phyloP scores from a whole-genome alignment of 2,329 filamentous ascomycete species.

The Ceratocystis cubensis region DNA sequence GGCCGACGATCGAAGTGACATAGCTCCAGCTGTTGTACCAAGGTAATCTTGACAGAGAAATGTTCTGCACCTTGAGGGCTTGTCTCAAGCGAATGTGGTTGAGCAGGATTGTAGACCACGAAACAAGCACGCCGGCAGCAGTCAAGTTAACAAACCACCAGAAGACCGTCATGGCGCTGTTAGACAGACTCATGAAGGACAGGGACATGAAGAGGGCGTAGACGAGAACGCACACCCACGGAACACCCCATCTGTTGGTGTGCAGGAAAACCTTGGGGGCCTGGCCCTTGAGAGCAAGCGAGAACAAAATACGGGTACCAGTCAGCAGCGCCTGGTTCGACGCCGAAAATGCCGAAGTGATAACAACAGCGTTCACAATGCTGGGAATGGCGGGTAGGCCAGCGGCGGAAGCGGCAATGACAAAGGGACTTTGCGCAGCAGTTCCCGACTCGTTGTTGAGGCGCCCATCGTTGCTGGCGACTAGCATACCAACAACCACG shows the following conservation, averaged over 20 bases:
- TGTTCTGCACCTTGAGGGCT: conserved; percentile 43
- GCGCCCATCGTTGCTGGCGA: conserved; percentile 40
- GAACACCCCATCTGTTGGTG: conserved; percentile 29
- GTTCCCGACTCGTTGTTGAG: conserved; percentile 31
- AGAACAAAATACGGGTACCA: conserved; percentile 40
- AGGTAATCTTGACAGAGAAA: conserved; percentile 39
- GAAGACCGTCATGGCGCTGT: conserved; percentile 45
- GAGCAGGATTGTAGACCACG: conserved; percentile 30
- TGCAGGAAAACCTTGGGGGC: conserved; percentile 31
- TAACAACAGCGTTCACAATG: conserved; percentile 64
- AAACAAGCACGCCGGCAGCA: conserved; percentile 40
- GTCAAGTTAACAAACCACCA: conserved; percentile 47
- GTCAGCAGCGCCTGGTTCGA: conserved; percentile 53
- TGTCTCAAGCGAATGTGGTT: conserved; percentile 47
- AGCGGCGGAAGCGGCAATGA: conserved; percentile 58
- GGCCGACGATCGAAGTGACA: conserved; percentile 42
- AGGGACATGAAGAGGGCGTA: conserved; percentile 49
- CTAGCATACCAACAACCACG: conserved; percentile 57
- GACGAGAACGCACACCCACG: conserved; percentile 33
- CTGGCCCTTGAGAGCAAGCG: conserved; percentile 33
- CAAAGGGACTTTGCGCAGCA: conserved; percentile 47
- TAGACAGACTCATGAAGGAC: conserved; percentile 35
- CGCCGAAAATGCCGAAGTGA: conserved; percentile 42
- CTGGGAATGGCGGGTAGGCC: conserved; percentile 55
- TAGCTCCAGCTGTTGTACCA: conserved; percentile 55